Percentiles rank a stretch among this genome's conserved stretches.
Evolutionary conservation across 306 rosid species (phyloP).

Genomic region (Crotalaria pallida): DNA sequence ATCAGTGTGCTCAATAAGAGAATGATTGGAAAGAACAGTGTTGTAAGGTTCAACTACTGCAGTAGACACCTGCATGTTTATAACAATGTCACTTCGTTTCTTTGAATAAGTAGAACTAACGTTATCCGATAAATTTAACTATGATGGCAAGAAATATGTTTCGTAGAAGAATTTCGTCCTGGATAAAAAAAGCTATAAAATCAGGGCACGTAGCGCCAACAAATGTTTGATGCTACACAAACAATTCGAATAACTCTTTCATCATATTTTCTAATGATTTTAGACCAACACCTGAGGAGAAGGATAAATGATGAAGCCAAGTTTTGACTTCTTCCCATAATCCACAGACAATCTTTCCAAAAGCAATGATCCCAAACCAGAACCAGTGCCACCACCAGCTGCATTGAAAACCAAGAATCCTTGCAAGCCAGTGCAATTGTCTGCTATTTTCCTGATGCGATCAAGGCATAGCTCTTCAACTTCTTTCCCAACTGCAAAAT

Average conservation of each 20-base stretch:
- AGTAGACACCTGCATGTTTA: conserved; percentile 57
- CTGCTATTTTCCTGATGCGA: conserved; percentile 60
- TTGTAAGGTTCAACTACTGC: conserved; percentile 88
- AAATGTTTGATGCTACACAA: neutral
- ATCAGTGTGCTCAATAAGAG: conserved; percentile 70
- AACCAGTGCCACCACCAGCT: conserved; percentile 84
- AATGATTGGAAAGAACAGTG: conserved; percentile 64
- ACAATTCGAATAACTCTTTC: neutral
- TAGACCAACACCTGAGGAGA: conserved; percentile 61
- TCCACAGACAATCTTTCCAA: conserved; percentile 64
- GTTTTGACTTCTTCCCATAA: conserved; percentile 70
- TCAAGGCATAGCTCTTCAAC: conserved; percentile 62
- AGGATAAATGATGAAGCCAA: conserved; percentile 69
- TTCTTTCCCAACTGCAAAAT: conserved; percentile 59
- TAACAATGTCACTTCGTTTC: neutral
- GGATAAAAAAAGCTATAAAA: neutral
- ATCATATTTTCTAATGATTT: neutral
- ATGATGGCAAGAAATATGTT: neutral
- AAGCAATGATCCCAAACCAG: conserved; percentile 72
- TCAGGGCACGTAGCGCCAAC: neutral
- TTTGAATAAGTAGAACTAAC: neutral
- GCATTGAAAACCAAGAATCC: conserved; percentile 74
- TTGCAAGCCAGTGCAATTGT: conserved; percentile 74
- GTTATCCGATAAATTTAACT: neutral
- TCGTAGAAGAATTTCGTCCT: neutral